These are phyloP conservation scores for Triadica sebifera DNA, from an alignment of 345 rosid species.

Conservation along the genomic window DNA sequence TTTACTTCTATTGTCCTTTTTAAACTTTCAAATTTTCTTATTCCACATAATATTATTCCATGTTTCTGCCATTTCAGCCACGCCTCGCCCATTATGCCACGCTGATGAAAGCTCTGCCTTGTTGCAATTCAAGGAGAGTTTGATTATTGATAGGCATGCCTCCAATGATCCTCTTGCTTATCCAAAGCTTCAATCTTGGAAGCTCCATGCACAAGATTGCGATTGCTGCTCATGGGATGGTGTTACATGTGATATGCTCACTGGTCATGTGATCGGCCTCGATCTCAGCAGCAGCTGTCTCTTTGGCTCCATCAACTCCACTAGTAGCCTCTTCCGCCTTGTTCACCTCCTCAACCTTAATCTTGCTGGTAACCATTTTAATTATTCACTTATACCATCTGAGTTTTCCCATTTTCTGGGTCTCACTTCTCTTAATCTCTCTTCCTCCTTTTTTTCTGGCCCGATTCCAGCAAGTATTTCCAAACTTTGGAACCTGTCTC, in stretches of 20 bases:
- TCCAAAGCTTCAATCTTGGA: not conserved
- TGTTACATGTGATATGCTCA: not conserved
- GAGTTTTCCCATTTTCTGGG: not conserved
- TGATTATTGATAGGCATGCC: not conserved
- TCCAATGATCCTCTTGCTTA: not conserved
- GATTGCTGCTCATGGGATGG: conserved; percentile 8
- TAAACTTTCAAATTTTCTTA: no score
- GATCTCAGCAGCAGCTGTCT: not conserved
- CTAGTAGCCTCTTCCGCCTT: not conserved
- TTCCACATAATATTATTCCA: no score
- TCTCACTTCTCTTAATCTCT: conserved; percentile 8
- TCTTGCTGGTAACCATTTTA: conserved; percentile 6
- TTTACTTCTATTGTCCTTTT: no score
- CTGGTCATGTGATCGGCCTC: not conserved
- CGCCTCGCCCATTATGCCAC: not conserved
- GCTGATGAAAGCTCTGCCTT: not conserved
- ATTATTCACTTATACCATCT: not conserved
- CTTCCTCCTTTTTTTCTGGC: fast-evolving
- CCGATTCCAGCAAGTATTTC: not conserved
- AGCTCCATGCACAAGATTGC: not conserved
- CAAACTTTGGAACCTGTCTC: not conserved
- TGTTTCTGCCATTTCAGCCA: no score
- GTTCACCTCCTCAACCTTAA: not conserved
- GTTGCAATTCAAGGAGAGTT: not conserved
- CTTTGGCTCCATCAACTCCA: not conserved